Conservation (phyloP, 306 rosid genomes). For the Delonix regia region DNA sequence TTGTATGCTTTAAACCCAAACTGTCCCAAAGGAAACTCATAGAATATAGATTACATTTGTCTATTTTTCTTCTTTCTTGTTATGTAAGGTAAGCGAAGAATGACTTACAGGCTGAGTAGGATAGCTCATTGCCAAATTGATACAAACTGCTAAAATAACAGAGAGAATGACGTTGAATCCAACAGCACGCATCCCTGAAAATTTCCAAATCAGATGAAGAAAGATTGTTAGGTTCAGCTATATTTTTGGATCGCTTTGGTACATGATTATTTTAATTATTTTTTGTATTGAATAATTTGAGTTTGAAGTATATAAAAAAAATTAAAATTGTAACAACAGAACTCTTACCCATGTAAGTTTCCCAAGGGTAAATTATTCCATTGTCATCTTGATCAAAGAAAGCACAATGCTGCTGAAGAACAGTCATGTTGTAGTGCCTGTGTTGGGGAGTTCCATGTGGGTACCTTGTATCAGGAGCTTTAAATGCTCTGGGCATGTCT, state of each 20-base stretch:
- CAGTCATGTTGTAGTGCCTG: conserved; percentile 58
- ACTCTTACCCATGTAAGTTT: conserved; percentile 65
- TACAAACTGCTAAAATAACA: background rate
- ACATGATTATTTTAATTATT: too few relatives aligned
- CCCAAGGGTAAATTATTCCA: conserved; percentile 91
- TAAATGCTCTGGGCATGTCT: conserved; percentile 81
- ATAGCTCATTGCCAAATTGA: background rate
- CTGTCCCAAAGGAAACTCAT: background rate
- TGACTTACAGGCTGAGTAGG: conserved; percentile 58
- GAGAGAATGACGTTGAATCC: background rate
- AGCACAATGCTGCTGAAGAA: conserved; percentile 84
- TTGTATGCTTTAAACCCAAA: background rate
- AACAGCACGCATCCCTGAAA: background rate
- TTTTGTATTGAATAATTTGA: too few relatives aligned
- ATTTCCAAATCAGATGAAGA: background rate
- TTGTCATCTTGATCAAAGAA: conserved; percentile 80
- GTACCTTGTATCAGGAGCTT: conserved; percentile 69
- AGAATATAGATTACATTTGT: background rate
- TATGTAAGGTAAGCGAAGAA: conserved; percentile 12
- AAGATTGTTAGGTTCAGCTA: background rate
- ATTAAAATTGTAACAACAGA: background rate
- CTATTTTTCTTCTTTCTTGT: background rate
- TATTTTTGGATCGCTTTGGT: background rate
- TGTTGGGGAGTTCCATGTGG: conserved; percentile 75
- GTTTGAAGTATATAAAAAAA: too few relatives aligned